phyloP scores from a whole-genome alignment of 805 yeast species.

The Ogataea salicorniae region DNA sequence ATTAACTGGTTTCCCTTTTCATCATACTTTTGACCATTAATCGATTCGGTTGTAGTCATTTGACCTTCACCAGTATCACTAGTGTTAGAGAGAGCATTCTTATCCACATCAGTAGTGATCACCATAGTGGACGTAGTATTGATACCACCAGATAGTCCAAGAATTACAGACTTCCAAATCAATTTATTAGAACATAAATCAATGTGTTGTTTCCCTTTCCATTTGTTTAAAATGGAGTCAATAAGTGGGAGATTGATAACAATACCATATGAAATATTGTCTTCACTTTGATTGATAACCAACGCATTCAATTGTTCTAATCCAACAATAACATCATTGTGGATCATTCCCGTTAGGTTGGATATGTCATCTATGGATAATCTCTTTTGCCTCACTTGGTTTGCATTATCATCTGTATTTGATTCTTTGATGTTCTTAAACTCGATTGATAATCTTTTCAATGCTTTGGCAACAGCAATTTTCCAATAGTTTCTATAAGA shows the following conservation, averaged over 20 bases:
- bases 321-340: conserved; percentile 83
- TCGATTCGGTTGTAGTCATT: conserved; percentile 1
- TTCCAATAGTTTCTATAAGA: conserved; percentile 90
- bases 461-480: conserved; percentile 49
- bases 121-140: conserved; percentile 51
- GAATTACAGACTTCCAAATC: conserved; percentile 78
- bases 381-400: conserved; percentile 1
- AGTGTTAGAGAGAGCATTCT: background rate
- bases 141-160: conserved; percentile 84
- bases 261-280: conserved; percentile 40
- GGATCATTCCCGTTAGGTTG: conserved; percentile 74
- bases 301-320: conserved; percentile 71
- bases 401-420: background rate
- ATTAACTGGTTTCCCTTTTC: conserved; percentile 27
- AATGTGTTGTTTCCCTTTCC: conserved; percentile 52
- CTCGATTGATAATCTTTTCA: conserved; percentile 22
- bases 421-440: background rate
- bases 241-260: conserved; percentile 43
- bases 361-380: conserved; percentile 60
- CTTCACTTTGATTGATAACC: conserved; percentile 26
- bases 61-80: conserved; percentile 1
- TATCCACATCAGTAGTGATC: conserved; percentile 18
- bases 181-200: conserved; percentile 48
- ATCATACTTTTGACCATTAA: conserved; percentile 13
- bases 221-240: conserved; percentile 36